These are phyloP conservation scores for Talaromyces proteolyticus DNA, from an alignment of 495 filamentous ascomycete species.

Conservation along the genomic window DNA sequence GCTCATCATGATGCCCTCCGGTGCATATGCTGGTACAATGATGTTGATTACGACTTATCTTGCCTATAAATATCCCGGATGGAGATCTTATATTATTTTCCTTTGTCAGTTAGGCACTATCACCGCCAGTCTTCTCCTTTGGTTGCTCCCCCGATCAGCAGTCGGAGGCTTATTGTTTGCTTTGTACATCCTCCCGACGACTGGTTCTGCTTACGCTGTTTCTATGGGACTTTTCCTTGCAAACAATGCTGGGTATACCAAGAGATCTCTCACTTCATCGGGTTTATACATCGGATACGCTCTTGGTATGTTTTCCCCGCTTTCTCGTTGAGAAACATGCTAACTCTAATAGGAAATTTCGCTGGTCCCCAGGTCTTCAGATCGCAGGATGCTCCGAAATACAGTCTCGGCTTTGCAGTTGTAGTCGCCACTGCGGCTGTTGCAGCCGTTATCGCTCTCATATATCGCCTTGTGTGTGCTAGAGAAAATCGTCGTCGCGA, in stretches of 20 bases:
- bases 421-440: slow-evolving; percentile 29
- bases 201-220: slow-evolving; percentile 17
- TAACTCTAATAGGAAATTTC: slow-evolving; percentile 27
- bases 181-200: slow-evolving; percentile 27
- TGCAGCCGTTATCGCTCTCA: slow-evolving; percentile 19
- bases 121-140: slow-evolving; percentile 24
- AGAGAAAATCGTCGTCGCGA: slow-evolving; percentile 26
- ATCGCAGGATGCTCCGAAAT: slow-evolving; percentile 15
- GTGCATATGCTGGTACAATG: slow-evolving; percentile 28
- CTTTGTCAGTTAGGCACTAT: slow-evolving; percentile 11
- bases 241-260: slow-evolving; percentile 42
- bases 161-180: slow-evolving; percentile 37
- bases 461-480: slow-evolving; percentile 27
- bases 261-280: slow-evolving; percentile 26
- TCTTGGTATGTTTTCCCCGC: slow-evolving; percentile 28
- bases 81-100: background rate
- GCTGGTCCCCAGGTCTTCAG: slow-evolving; percentile 31
- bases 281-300: slow-evolving; percentile 38
- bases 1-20: slow-evolving; percentile 33
- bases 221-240: slow-evolving; percentile 37
- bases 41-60: slow-evolving; percentile 27
- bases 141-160: slow-evolving; percentile 21
- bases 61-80: slow-evolving; percentile 9
- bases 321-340: no score
- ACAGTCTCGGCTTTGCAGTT: slow-evolving; percentile 30